Base-by-base conservation (phyloP, 768 basidiomycete genomes). In the Auricularia sp. region DNA sequence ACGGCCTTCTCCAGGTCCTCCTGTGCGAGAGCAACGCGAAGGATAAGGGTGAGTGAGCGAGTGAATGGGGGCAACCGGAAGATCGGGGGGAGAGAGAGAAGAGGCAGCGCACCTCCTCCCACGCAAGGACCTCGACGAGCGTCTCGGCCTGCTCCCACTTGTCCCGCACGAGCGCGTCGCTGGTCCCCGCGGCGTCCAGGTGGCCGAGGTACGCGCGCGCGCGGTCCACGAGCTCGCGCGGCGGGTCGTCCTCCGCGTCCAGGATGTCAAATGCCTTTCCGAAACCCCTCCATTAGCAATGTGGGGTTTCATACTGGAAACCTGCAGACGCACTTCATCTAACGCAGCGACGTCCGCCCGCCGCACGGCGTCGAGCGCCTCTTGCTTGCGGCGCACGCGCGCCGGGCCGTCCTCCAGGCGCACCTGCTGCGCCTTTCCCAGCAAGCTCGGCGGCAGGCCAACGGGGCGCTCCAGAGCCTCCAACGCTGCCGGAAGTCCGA, bases 91-190 rank as follows among this genome's bases (percentile, higher is more conserved):
- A 24, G 24, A 24, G 24, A 24, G 24, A 24, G 24, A 24, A 24
- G 24, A 24, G 24, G 24, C 24, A 24, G 24, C 24, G 58, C 68
- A 83, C 85, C 74, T 83, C 85, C 73, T 85, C 85, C 79, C 84
- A 83, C 2, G 85, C 87, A 47, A 99, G 78, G 59, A 89, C 81
- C 14, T 76, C 75, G 54, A 99, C 87, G 56, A 80, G 81, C 14
- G 80, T 79, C 70, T 89, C 88, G 93, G 93, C 96, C 70, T 94
- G 85, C 45, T 87, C 87, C 90, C 92, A 97, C 74, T 97, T 94
- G 67, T 82, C 78, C 21, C 86, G 77, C 1, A 98, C 89, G 2
- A 83, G 78, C 36, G 81, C 84, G 71, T 98, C 94, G 70, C 91
- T 93, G 37, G 81, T 82, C 0, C 78, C 76, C 0, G 94, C 96